Evolutionary conservation across 495 filamentous ascomycete species (phyloP).

Genomic region (Letharia lupina): DNA sequence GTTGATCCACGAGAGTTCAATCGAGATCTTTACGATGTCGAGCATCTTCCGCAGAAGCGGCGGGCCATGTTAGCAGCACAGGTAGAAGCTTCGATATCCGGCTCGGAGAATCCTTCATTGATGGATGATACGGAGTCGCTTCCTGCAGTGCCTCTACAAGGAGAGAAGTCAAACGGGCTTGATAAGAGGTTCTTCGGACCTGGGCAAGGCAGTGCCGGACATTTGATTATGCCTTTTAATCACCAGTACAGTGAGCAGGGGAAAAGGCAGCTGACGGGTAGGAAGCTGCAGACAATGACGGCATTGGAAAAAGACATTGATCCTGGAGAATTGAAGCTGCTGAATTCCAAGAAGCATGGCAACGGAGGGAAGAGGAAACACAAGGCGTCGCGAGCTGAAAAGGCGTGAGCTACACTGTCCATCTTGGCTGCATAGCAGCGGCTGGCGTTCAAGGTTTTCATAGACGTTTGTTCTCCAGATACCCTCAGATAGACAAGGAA

Average conservation of each 20-base stretch:
- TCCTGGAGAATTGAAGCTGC: constrained; percentile 64
- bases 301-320: constrained; percentile 80
- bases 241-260: constrained; percentile 81
- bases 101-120: constrained; percentile 30
- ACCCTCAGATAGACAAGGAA: not conserved
- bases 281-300: constrained; percentile 77
- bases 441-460: not conserved
- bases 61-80: constrained; percentile 44
- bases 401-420: constrained; percentile 4
- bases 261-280: constrained; percentile 64
- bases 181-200: constrained; percentile 83
- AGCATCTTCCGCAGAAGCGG: constrained; percentile 67
- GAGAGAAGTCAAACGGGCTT: constrained; percentile 62
- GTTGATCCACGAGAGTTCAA: constrained; percentile 76
- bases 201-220: constrained; percentile 48
- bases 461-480: not conserved
- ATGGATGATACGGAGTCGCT: constrained; percentile 33
- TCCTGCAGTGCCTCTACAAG: constrained; percentile 34
- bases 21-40: constrained; percentile 70
- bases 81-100: constrained; percentile 25
- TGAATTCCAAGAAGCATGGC: constrained; percentile 85
- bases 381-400: constrained; percentile 9
- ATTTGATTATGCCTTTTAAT: constrained; percentile 76
- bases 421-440: constrained; percentile 1
- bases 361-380: constrained; percentile 58